A percentile compares a stretch with the other conserved stretches of the same genome.
These are phyloP conservation scores for Voacanga thouarsii DNA, from an alignment of 257 asterid genomes.

Conservation along the genomic window DNA sequence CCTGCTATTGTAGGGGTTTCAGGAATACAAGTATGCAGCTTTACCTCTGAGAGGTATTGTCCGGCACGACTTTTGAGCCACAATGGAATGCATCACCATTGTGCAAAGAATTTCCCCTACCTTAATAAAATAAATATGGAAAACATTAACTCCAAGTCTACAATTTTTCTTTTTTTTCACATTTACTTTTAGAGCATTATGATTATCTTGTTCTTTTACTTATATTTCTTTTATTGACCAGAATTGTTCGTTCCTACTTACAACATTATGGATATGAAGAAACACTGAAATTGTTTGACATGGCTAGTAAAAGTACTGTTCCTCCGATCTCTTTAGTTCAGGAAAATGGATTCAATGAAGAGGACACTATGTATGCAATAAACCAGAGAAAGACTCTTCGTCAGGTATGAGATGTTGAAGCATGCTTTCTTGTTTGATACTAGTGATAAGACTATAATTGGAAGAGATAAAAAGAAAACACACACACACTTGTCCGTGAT, in stretches of 20 bases:
- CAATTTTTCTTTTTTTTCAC: background rate
- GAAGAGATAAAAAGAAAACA: too few relatives aligned
- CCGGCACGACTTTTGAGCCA: background rate
- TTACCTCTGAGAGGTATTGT: background rate
- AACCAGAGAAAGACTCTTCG: slow-evolving; percentile 71
- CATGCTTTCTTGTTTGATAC: slow-evolving; percentile 8
- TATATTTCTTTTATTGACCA: slow-evolving; percentile 32
- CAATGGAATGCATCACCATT: background rate
- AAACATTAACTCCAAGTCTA: background rate
- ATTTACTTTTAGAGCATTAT: background rate
- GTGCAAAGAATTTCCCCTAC: background rate
- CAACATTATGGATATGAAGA: slow-evolving; percentile 94
- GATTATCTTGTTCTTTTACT: slow-evolving; percentile 5
- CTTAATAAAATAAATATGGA: background rate
- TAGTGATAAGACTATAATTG: background rate
- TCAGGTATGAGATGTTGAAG: slow-evolving; percentile 52
- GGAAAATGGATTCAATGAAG: slow-evolving; percentile 56
- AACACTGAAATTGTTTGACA: slow-evolving; percentile 64
- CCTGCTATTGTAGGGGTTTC: background rate
- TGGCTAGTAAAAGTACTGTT: slow-evolving; percentile 59
- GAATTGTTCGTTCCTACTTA: slow-evolving; percentile 81
- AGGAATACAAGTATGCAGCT: background rate
- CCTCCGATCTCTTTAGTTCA: slow-evolving; percentile 62
- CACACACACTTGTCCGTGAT: background rate
- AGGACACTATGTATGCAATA: slow-evolving; percentile 48